These are phyloP conservation scores for Mycena venus DNA, from an alignment of 768 basidiomycete species.

Conservation along the genomic window DNA sequence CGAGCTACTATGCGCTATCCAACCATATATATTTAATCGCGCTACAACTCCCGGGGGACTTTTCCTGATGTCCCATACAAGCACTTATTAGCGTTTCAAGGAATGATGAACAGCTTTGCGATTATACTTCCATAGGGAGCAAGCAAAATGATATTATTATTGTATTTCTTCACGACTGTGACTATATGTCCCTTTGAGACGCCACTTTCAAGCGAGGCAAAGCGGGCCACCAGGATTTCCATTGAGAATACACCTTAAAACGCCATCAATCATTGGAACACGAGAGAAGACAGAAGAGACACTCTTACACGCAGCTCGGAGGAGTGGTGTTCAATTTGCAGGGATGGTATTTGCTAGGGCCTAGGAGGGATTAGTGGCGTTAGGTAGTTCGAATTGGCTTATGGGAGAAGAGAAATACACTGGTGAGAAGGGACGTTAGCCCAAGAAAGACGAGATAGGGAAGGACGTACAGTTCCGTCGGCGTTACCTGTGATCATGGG, in stretches of 20 bases:
- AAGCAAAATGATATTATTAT: background rate
- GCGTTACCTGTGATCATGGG: background rate
- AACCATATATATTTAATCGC: too few relatives aligned
- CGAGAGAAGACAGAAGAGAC: background rate
- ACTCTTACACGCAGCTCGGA: conserved; percentile 14
- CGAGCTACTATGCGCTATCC: too few relatives aligned
- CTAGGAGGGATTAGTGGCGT: conserved; percentile 2
- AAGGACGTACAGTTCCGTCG: conserved; percentile 6
- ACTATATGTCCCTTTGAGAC: background rate
- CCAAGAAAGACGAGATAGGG: background rate
- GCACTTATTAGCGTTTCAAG: background rate
- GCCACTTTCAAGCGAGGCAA: conserved; percentile 3
- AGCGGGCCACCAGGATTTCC: conserved; percentile 15
- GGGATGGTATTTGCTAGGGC: background rate
- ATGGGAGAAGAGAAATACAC: conserved; percentile 12
- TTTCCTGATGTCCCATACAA: too few relatives aligned
- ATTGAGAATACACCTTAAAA: conserved; percentile 9
- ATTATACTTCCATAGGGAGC: background rate
- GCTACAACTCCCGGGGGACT: too few relatives aligned
- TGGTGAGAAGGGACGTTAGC: conserved; percentile 4
- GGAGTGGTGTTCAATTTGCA: conserved; percentile 5
- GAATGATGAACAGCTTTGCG: background rate
- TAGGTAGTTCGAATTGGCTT: background rate
- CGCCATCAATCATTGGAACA: conserved; percentile 3
- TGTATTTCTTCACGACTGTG: conserved; percentile 2